Evolutionary conservation across 768 basidiomycete genomes (phyloP).

Genomic region (Auricularia auricula-judae): DNA sequence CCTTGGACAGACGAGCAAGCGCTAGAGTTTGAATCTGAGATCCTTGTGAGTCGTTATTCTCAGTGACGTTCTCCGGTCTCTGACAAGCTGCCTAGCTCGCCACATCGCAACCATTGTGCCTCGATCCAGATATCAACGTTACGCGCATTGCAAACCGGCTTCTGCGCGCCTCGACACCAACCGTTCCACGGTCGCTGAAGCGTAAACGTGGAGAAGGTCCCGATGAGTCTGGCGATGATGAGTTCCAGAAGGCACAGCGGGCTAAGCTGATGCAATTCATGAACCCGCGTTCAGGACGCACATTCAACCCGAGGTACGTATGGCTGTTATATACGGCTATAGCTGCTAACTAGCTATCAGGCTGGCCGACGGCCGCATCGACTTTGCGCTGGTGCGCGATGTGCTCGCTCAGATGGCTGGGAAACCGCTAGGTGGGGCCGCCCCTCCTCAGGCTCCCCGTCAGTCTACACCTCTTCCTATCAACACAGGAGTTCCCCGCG

Average conservation of each 20-base stretch:
- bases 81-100: constrained; percentile 38
- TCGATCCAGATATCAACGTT: constrained; percentile 70
- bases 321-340: neutral
- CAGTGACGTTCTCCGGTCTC: neutral
- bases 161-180: constrained; percentile 58
- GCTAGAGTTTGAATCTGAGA: constrained; percentile 60
- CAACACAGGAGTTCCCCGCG: neutral
- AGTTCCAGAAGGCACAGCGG: constrained; percentile 48
- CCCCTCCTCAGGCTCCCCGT: neutral
- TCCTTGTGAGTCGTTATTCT: constrained; percentile 41
- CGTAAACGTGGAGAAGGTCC: constrained; percentile 62
- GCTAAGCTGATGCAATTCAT: constrained; percentile 71
- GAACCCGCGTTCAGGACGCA: constrained; percentile 41
- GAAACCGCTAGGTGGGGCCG: no score
- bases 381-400: neutral
- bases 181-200: constrained; percentile 63
- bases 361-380: neutral
- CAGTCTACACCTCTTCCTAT: neutral
- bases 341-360: neutral
- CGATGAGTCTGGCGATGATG: constrained; percentile 59
- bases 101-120: constrained; percentile 63
- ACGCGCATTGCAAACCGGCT: constrained; percentile 67
- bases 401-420: neutral
- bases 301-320: neutral
- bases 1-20: constrained; percentile 61